Base-by-base conservation (phyloP, 2,329 filamentous ascomycete species). In the Ceratocystis smalleyi region DNA sequence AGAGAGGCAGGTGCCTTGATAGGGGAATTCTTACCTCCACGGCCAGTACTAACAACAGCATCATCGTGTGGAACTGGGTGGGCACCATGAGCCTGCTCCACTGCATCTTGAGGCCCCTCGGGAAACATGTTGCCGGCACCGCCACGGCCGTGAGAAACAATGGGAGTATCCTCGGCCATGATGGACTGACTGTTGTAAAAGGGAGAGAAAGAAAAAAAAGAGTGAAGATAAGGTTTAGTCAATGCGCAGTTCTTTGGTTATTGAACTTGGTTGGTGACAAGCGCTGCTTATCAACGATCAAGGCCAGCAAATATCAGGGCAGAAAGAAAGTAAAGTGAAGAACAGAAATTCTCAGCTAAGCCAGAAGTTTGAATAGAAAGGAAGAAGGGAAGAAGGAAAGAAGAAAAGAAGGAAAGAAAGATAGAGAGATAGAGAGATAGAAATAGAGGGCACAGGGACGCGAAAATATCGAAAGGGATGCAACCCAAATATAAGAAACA, bases 41-140 rank as follows among this genome's bases (percentile, higher is more conserved):
- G 78, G 24, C 82, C 82, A 8, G 81, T 77, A 71, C 80, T 83
- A 71, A 77, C 83, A 54, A 80, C 78, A 68, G 81, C 82, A 68
- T 83, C 81, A 27, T 77, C 77, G 69, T 84, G 81, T 1, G 71
- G 78, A 80, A 68, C 81, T 81, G 70, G 77, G 75, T 2, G 74
- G 71, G 61, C 81, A 82, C 54, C 77, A 70, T 59, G 83, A 81
- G 64, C 82, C 81, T 63, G 86, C 81, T 68, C 82, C 81, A 78
- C 82, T 80, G 78, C 77, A 70, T 86, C 86, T 68, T 77, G 70
- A 45, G 81, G 84, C 67, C 78, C 72, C 71, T 85, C 83, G 43
- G 74, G 72, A 68, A 76, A 78, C 72, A 85, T 83, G 73, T 85
- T 85, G 70, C 83, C 83, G 22, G 80, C 81, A 69, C 82, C 82